These are phyloP conservation scores for Cantharellus anzutake DNA, from an alignment of 768 basidiomycete genomes.

Conservation along the genomic window DNA sequence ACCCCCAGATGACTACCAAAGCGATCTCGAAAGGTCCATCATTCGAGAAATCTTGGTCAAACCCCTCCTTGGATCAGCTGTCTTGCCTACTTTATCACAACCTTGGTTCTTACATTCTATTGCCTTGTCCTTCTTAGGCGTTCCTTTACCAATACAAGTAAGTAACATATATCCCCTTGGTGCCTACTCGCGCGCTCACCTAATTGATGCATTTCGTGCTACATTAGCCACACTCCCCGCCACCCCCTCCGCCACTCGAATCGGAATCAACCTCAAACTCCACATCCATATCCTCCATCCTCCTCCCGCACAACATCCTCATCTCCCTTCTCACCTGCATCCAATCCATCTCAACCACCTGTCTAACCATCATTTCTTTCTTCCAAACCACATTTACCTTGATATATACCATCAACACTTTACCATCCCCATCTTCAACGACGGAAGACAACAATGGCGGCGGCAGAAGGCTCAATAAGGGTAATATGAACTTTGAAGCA, in stretches of 20 bases:
- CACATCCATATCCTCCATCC: slow-evolving; percentile 16
- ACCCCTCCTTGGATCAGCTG: slow-evolving; percentile 33
- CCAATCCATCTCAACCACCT: slow-evolving; percentile 48
- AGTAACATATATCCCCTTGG: neutral
- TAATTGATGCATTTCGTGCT: neutral
- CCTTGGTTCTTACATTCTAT: slow-evolving; percentile 78
- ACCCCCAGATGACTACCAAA: slow-evolving; percentile 57
- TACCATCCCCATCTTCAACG: neutral
- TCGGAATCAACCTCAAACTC: too few relatives aligned
- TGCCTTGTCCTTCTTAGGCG: slow-evolving; percentile 27
- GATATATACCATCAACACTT: slow-evolving; percentile 16
- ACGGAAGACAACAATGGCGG: too few relatives aligned
- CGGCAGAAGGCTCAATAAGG: too few relatives aligned
- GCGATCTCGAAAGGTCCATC: slow-evolving; percentile 65
- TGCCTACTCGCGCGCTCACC: neutral
- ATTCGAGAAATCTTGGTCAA: slow-evolving; percentile 70
- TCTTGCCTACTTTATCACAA: slow-evolving; percentile 46
- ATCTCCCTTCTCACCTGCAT: slow-evolving; percentile 56
- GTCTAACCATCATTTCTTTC: slow-evolving; percentile 31
- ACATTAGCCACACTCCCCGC: slow-evolving; percentile 2
- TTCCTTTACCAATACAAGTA: slow-evolving; percentile 30
- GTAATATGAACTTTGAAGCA: too few relatives aligned
- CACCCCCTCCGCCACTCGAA: too few relatives aligned
- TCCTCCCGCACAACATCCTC: slow-evolving; percentile 34
- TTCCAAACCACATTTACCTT: slow-evolving; percentile 21